Evolutionary conservation across 2,329 filamentous ascomycete genomes (phyloP).

Genomic region (Nectriaceae sp.): DNA sequence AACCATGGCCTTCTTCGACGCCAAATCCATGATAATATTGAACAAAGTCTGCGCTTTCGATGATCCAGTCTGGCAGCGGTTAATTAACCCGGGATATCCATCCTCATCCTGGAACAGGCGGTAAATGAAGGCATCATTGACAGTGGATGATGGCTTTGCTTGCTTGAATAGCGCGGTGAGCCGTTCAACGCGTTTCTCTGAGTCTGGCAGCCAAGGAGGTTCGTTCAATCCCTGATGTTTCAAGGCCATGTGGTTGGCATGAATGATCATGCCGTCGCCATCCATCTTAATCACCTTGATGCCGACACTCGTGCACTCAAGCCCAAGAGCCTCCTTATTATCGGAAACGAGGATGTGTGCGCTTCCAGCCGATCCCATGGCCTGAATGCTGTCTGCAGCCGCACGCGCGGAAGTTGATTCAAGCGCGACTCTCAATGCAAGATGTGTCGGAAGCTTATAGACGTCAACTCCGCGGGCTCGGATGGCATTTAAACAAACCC

Average conservation of each 20-base stretch:
- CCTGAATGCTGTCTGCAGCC: conserved; percentile 7
- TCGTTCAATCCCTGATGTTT: conserved; percentile 17
- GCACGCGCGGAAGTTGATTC: conserved; percentile 41
- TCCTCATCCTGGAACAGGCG: conserved; percentile 23
- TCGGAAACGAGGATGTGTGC: conserved; percentile 22
- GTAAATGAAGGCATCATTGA: conserved; percentile 7
- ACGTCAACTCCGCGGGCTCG: conserved; percentile 54
- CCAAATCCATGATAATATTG: conserved; percentile 21
- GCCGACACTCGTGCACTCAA: conserved; percentile 24
- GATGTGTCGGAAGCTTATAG: conserved; percentile 57
- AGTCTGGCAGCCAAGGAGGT: conserved; percentile 18
- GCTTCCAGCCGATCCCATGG: conserved; percentile 19
- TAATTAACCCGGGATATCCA: conserved; percentile 19
- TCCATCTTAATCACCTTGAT: conserved; percentile 13
- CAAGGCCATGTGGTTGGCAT: conserved; percentile 22
- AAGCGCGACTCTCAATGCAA: conserved; percentile 57
- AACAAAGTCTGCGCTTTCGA: conserved; percentile 17
- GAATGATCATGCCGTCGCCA: conserved; percentile 9
- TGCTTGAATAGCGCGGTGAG: conserved; percentile 8
- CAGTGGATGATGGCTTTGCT: neutral
- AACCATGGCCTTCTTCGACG: conserved; percentile 5
- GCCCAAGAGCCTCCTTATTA: conserved; percentile 14
- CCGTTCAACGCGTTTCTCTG: conserved; percentile 6
- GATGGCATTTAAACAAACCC: conserved; percentile 63
- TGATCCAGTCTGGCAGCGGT: conserved; percentile 3